These are phyloP conservation scores for Solanum medicagineum DNA, from an alignment of 257 asterid genomes.

Conservation along the genomic window DNA sequence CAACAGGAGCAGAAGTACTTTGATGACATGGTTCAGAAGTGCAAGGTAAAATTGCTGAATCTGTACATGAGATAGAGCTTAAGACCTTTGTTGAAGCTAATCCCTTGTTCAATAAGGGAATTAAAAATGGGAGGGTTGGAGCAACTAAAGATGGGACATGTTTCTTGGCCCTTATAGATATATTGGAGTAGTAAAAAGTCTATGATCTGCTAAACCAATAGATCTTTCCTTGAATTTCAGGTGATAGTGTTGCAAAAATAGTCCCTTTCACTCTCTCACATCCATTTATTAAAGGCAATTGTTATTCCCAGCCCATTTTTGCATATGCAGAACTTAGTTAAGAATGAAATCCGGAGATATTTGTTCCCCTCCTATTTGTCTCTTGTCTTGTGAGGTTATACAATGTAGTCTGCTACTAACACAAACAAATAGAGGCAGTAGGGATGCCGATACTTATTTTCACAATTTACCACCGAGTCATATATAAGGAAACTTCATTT, in stretches of 20 bases:
- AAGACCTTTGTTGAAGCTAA: neutral
- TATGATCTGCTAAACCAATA: neutral
- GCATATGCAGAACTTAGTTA: neutral
- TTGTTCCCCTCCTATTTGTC: neutral
- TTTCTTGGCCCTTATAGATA: neutral
- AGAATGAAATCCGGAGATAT: neutral
- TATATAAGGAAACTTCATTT: neutral
- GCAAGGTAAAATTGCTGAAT: slow-evolving; percentile 57
- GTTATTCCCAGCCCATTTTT: neutral
- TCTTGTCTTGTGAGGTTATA: neutral
- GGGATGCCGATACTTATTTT: neutral
- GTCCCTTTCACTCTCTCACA: neutral
- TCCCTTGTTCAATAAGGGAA: neutral
- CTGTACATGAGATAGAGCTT: neutral
- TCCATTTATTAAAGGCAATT: neutral
- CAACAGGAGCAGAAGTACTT: slow-evolving; percentile 84
- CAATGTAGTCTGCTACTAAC: neutral
- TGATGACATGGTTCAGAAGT: slow-evolving; percentile 89
- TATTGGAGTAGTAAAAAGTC: neutral
- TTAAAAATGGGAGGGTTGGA: neutral
- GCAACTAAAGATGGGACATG: neutral
- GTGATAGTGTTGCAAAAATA: neutral
- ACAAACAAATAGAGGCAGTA: neutral
- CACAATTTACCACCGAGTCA: neutral
- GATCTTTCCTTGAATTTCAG: neutral